Conservation (phyloP, 208 protist genomes). For the Angomonas desouzai region DNA sequence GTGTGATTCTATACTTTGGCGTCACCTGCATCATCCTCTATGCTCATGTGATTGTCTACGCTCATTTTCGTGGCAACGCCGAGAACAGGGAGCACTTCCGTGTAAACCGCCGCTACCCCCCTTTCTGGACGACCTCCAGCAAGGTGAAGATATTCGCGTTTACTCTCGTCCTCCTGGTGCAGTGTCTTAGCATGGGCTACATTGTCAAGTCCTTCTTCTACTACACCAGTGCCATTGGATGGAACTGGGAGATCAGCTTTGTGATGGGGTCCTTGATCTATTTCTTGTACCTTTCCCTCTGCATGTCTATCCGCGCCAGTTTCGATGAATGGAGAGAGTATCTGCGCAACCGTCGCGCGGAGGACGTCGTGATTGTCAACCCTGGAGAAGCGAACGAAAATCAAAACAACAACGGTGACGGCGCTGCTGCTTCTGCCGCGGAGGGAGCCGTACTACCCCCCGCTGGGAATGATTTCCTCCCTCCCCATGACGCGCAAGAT, state of each 20-base stretch:
- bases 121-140: constrained; percentile 54
- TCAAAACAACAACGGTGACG: not conserved
- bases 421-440: too few relatives aligned
- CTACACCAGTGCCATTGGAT: constrained; percentile 43
- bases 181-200: constrained; percentile 50
- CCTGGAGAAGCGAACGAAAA: not conserved
- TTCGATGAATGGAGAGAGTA: not conserved
- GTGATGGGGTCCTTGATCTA: constrained; percentile 49
- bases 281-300: constrained; percentile 21
- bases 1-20: constrained; percentile 47
- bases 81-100: constrained; percentile 48
- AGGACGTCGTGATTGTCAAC: not conserved
- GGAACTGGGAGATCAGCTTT: constrained; percentile 77
- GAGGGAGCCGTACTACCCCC: too few relatives aligned
- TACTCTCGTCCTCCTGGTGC: constrained; percentile 29
- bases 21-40: constrained; percentile 39
- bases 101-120: constrained; percentile 44
- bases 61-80: constrained; percentile 44
- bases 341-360: not conserved
- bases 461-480: not conserved
- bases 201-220: constrained; percentile 68
- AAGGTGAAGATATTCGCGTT: constrained; percentile 27
- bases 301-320: constrained; percentile 7
- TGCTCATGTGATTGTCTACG: constrained; percentile 49
- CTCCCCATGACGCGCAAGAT: constrained; percentile 13